These are phyloP conservation scores for Xylaria digitata DNA, from an alignment of 2,329 filamentous ascomycete species.

Conservation along the genomic window DNA sequence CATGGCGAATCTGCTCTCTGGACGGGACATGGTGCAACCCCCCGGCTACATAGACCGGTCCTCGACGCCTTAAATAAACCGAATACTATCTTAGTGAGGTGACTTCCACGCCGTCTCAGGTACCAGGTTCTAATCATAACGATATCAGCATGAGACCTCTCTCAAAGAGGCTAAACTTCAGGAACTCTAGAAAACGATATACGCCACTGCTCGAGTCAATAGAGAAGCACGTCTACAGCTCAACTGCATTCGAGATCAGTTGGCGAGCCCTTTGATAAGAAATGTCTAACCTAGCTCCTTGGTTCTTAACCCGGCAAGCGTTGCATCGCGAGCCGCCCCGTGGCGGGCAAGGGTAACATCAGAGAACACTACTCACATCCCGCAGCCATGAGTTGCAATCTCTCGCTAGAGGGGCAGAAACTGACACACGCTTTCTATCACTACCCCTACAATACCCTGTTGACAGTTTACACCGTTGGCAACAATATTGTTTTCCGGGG, in stretches of 20 bases:
- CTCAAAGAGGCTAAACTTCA: neutral
- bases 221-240: neutral
- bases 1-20: slow-evolving; percentile 3
- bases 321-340: slow-evolving; percentile 27
- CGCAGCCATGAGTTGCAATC: slow-evolving; percentile 21
- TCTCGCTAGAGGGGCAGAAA: neutral
- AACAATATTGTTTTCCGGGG: neutral
- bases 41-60: neutral
- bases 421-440: slow-evolving; percentile 2
- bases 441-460: neutral
- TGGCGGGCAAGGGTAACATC: slow-evolving; percentile 6
- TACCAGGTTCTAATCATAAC: neutral
- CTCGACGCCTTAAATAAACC: neutral
- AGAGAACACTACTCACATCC: slow-evolving; percentile 20
- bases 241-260: slow-evolving; percentile 3
- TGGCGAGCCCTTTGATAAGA: neutral
- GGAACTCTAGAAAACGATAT: neutral
- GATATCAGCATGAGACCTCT: neutral
- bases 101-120: neutral
- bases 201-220: neutral
- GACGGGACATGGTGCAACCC: neutral
- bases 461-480: no score
- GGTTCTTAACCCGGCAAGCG: slow-evolving; percentile 2
- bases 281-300: neutral
- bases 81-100: neutral